Percentiles rank a stretch among this genome's conserved stretches.
These are phyloP conservation scores for Nemophila menziesii DNA, from an alignment of 257 asterid species.

Conservation along the genomic window DNA sequence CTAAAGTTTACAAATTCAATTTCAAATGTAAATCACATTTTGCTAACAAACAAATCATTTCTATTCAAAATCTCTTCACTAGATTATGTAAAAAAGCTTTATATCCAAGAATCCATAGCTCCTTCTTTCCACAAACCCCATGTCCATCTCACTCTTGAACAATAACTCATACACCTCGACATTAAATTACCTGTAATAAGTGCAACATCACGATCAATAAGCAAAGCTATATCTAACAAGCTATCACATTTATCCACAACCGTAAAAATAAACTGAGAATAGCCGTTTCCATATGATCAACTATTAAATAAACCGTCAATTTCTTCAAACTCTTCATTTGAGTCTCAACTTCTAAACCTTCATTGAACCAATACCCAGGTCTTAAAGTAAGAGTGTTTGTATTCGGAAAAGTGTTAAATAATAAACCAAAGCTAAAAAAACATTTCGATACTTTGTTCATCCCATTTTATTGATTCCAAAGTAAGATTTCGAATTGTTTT, in stretches of 20 bases:
- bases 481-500: constrained; percentile 30
- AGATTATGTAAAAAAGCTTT: constrained; percentile 13
- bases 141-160: constrained; percentile 52
- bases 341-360: constrained; percentile 25
- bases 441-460: constrained; percentile 23
- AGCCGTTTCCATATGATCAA: constrained; percentile 45
- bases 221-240: constrained; percentile 31
- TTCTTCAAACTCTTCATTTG: constrained; percentile 41
- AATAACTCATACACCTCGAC: constrained; percentile 37
- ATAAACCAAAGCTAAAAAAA: constrained; percentile 34
- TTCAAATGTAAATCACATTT: too few species aligned
- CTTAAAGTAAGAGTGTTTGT: constrained; percentile 44
- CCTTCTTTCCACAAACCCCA: constrained; percentile 91
- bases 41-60: neutral
- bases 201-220: constrained; percentile 54
- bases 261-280: constrained; percentile 30
- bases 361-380: constrained; percentile 53
- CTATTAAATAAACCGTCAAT: constrained; percentile 48
- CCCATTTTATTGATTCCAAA: constrained; percentile 34
- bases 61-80: neutral
- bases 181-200: constrained; percentile 37
- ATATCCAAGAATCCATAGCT: constrained; percentile 45
- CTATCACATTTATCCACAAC: constrained; percentile 39
- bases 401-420: constrained; percentile 39
- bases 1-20: too few species aligned